Evolutionary conservation across 257 asterid genomes (phyloP), one percentile per base, ranked within the genome.

Genomic region (Solanum tacnaense): DNA sequence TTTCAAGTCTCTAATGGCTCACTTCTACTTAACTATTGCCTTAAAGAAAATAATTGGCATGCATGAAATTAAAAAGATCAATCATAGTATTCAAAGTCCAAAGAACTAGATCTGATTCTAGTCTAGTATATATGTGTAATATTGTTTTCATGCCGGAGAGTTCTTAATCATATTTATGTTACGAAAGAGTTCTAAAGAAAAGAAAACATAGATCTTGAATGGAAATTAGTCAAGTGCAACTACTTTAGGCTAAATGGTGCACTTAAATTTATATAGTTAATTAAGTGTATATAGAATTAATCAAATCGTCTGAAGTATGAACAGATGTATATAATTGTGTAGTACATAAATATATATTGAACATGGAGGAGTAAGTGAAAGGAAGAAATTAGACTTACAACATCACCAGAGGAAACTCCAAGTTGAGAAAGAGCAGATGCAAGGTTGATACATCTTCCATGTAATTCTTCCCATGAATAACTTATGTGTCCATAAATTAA

Each of bases 391-490:
- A 52, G 21, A 91, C 92, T 91, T 85, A 92, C 94, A 27, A 92
- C 27, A 31, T 92, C 83, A 20, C 92, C 89, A 2, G 67, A 83
- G 35, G 58, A 11, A 58, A 91, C 83, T 62, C 93, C 93, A 5
- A 88, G 27, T 49, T 87, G 89, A 20, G 91, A 88, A 1, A 92
- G 87, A 39, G 90, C 88, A 36, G 94, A 90, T 2, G 94, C 92
- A 15, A 91, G 83, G 74, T 89, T 87, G 76, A 89, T 16, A 87
- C 94, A 92, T 88, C 94, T 89, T 31, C 31, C 88, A 58, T 76
- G 86, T 18, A 90, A 89, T 12, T 91, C 88, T 68, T 81, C 84
- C 94, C 94, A 92, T 8, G 87, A 82, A 76, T 73, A 88, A 21
- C 62, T 75, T 4, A 21, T 86, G 16, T 35, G 39, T 3, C 89